Base-by-base conservation (phyloP, 2,329 filamentous ascomycete genomes). In the Colletotrichum caudatum region DNA sequence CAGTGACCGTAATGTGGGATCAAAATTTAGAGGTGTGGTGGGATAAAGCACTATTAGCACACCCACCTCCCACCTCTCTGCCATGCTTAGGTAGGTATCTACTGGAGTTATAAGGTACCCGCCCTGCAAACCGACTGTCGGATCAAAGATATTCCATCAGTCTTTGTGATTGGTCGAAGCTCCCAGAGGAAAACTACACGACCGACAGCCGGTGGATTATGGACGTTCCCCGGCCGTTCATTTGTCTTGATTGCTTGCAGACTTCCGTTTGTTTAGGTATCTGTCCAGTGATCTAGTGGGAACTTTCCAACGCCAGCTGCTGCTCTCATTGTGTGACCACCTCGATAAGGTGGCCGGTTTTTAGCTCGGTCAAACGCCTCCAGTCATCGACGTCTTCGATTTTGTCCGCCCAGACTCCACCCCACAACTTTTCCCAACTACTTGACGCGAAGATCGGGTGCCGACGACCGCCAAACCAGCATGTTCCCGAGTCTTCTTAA, bases 381-480 rank as follows among this genome's bases (percentile, higher is more conserved):
- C 37, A n/a, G 54, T 69, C 62, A 37, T 61, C 46, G 67, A 66
- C 67, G 48, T 66, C 63, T 58, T 64, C 53, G 46, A 69, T 64
- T 64, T 60, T 44, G 35, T 51, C 48, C 56, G 41, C 50, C 53
- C 48, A 20, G 33, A 56, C 69, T 72, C 69, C 69, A 72, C 69
- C 39, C 37, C 69, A 69, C 69, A 64, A 50, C 64, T 72, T 63
- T 64, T 12, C 48, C 46, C 20, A 46, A 35, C 26, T 51, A 33
- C 51, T 64, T 14, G 60, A 33, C 56, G 50, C 70, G 61, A 58
- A 57, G 14, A 29, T 44, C 35, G 29, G 29, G 60, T 37, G 51
- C 35, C 37, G 50, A 56, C 59, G 54, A 46, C 39, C 14, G 23
- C 26, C 33, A 50, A 29, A 60, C 44, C 60, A 72, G 70, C 66